Evolutionary conservation across 441 rosid genomes (phyloP).

Genomic region (Biscutella auriculata): DNA sequence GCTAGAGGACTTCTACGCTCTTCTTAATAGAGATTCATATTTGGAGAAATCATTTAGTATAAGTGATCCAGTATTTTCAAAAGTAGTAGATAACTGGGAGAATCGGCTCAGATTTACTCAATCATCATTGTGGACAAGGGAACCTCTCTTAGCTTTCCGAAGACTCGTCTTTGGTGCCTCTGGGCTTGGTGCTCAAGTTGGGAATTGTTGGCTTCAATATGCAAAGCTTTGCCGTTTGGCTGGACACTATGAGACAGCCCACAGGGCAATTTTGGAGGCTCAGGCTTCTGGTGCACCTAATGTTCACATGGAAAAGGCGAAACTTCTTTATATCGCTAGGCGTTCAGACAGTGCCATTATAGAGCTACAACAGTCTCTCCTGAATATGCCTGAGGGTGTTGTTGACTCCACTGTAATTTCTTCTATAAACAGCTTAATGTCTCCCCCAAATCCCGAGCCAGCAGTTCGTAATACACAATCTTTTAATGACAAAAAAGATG

Average conservation of each 20-base stretch:
- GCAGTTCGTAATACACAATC: constrained; percentile 39
- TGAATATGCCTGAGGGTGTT: constrained; percentile 84
- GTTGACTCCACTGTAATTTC: constrained; percentile 70
- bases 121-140: constrained; percentile 93
- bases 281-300: constrained; percentile 88
- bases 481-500: constrained; percentile 52
- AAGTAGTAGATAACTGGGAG: constrained; percentile 77
- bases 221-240: constrained; percentile 98
- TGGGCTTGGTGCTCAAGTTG: constrained; percentile 83
- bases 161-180: constrained; percentile 84
- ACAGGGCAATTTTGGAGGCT: constrained; percentile 89
- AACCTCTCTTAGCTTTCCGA: constrained; percentile 89
- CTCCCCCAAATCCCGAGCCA: constrained; percentile 67
- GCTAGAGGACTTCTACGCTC: constrained; percentile 74
- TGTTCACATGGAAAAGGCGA: constrained; percentile 94
- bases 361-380: constrained; percentile 84
- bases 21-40: constrained; percentile 71
- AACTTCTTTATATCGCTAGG: constrained; percentile 88
- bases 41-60: constrained; percentile 65
- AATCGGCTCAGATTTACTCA: constrained; percentile 85
- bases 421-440: constrained; percentile 67
- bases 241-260: constrained; percentile 96
- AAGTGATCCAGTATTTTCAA: constrained; percentile 48
- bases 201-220: constrained; percentile 95
- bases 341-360: constrained; percentile 90